These are phyloP conservation scores for Phlebiopsis flavidoalba DNA, from an alignment of 768 basidiomycete genomes.

Conservation along the genomic window DNA sequence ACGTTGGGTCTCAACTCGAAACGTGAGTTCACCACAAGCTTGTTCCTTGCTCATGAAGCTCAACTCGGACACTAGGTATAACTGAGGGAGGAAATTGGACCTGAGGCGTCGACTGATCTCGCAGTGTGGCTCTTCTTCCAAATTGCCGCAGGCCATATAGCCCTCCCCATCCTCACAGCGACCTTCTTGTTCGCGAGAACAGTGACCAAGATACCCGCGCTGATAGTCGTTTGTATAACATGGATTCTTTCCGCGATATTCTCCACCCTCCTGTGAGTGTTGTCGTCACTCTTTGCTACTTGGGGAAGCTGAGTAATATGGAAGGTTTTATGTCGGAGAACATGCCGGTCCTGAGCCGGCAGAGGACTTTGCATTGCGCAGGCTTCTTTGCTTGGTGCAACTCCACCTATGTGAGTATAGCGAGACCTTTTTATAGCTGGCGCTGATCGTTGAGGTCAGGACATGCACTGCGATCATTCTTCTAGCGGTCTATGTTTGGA, in stretches of 20 bases:
- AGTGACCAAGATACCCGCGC: conserved; percentile 33
- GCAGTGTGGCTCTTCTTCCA: conserved; percentile 40
- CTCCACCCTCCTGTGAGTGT: conserved; percentile 35
- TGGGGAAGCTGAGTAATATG: neutral
- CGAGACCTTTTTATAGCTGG: neutral
- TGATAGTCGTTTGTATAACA: conserved; percentile 42
- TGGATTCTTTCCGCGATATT: conserved; percentile 43
- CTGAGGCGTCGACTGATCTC: conserved; percentile 25
- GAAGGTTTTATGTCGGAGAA: conserved; percentile 35
- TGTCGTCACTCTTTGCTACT: neutral
- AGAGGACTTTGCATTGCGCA: conserved; percentile 39
- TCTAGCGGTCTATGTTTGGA: conserved; percentile 2
- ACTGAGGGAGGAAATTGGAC: conserved; percentile 19
- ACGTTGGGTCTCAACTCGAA: neutral
- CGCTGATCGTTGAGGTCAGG: neutral
- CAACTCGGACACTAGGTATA: conserved; percentile 15
- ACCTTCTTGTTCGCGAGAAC: conserved; percentile 39
- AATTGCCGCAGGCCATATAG: conserved; percentile 39
- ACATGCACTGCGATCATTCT: conserved; percentile 7
- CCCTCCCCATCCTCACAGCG: conserved; percentile 37
- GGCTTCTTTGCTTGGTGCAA: conserved; percentile 30
- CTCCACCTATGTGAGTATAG: conserved; percentile 17
- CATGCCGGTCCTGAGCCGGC: conserved; percentile 31
- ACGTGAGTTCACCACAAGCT: neutral
- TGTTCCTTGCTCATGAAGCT: neutral